Conservation (phyloP, 345 rosid species). For the Boechera divaricarpa region DNA sequence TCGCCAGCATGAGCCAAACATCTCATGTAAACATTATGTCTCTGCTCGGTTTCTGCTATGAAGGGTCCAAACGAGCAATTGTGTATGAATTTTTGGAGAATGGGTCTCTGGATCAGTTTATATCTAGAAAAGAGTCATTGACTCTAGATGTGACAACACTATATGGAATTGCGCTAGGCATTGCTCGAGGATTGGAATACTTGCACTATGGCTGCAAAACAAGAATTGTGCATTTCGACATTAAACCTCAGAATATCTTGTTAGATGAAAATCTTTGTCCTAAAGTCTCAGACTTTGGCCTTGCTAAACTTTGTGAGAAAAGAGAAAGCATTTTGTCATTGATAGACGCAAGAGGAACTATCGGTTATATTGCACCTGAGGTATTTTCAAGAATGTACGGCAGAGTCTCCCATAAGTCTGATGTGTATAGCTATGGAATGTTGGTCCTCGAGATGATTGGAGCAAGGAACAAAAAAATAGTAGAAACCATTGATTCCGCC, state of each 20-base stretch:
- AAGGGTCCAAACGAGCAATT: conserved; percentile 1
- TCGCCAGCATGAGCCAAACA: conserved; percentile 5
- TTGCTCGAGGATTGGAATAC: conserved; percentile 20
- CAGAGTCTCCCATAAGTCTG: neutral
- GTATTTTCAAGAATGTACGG: conserved; percentile 1
- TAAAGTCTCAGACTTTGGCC: conserved; percentile 69
- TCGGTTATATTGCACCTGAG: conserved; percentile 16
- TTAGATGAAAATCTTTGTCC: conserved; percentile 58
- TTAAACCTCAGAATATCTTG: conserved; percentile 62
- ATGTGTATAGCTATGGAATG: conserved; percentile 30
- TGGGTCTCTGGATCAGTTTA: conserved; percentile 6
- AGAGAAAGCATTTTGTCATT: conserved; percentile 24
- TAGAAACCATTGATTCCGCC: neutral
- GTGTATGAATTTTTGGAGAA: conserved; percentile 19
- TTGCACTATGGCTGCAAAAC: conserved; percentile 30
- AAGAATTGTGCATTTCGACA: conserved; percentile 64
- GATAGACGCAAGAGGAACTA: conserved; percentile 13
- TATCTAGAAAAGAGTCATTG: neutral
- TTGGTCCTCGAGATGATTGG: conserved; percentile 21
- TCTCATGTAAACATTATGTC: conserved; percentile 28
- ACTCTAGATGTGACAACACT: neutral
- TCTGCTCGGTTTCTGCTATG: conserved; percentile 9
- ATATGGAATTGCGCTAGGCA: conserved; percentile 13
- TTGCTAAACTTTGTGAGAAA: conserved; percentile 66
- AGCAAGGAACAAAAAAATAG: neutral